These are phyloP conservation scores for Quercus variabilis DNA, from an alignment of 306 rosid genomes.

Conservation along the genomic window DNA sequence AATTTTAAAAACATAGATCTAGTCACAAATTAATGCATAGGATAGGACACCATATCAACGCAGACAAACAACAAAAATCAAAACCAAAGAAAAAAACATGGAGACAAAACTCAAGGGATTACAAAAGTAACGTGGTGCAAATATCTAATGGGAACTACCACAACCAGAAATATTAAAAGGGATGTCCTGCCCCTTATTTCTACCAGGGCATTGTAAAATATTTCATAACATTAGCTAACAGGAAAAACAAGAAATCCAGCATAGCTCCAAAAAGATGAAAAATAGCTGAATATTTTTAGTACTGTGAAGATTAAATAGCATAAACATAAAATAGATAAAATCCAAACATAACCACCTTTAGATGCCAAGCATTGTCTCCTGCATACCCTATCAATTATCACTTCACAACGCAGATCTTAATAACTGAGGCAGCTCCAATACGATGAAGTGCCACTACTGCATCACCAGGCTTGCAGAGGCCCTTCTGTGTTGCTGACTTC, in stretches of 20 bases:
- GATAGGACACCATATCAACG: background rate
- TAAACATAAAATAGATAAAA: slow-evolving; percentile 4
- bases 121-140: background rate
- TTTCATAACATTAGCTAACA: background rate
- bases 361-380: slow-evolving; percentile 11
- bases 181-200: slow-evolving; percentile 13
- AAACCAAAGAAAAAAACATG: background rate
- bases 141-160: background rate
- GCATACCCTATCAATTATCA: slow-evolving; percentile 35
- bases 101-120: background rate
- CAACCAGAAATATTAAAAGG: too few species aligned
- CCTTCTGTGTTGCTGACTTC: slow-evolving; percentile 68
- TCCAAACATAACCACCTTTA: slow-evolving; percentile 20
- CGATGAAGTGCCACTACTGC: slow-evolving; percentile 94
- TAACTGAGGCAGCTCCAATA: slow-evolving; percentile 79
- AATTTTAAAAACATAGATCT: too few species aligned
- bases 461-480: slow-evolving; percentile 76
- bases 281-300: slow-evolving; percentile 10
- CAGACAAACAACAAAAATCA: background rate
- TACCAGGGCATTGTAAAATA: slow-evolving; percentile 5
- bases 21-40: too few species aligned
- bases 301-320: slow-evolving; percentile 30
- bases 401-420: slow-evolving; percentile 87
- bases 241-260: slow-evolving; percentile 2
- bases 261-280: background rate